phyloP scores from a whole-genome alignment of 257 asterid genomes.

The Petunia axillaris region DNA sequence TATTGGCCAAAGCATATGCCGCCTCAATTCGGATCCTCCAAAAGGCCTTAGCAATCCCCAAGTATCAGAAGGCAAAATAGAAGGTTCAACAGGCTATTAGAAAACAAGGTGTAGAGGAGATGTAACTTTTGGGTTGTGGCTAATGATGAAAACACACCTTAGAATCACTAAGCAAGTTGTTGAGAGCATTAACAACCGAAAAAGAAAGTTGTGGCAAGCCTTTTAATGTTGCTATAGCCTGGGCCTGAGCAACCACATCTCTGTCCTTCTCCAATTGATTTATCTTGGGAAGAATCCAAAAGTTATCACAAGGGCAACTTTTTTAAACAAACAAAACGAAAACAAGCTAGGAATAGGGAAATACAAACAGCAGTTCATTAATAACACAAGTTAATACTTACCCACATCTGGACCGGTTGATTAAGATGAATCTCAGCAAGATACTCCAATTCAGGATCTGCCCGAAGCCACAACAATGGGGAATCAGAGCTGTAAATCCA shows the following conservation, averaged over 20 bases:
- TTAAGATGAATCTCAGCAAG: slow-evolving; percentile 87
- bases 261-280: slow-evolving; percentile 97
- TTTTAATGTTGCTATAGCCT: slow-evolving; percentile 82
- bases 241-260: slow-evolving; percentile 97
- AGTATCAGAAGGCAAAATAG: slow-evolving; percentile 31
- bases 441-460: slow-evolving; percentile 99
- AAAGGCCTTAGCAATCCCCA: slow-evolving; percentile 59
- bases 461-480: slow-evolving; percentile 94
- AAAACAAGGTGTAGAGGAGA: slow-evolving; percentile 14
- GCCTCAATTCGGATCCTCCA: slow-evolving; percentile 97
- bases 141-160: slow-evolving; percentile 66
- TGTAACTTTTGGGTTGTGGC: not conserved
- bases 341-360: not conserved
- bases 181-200: slow-evolving; percentile 79
- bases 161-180: slow-evolving; percentile 79
- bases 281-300: slow-evolving; percentile 52
- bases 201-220: slow-evolving; percentile 83
- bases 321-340: not conserved
- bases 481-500: slow-evolving; percentile 83
- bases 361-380: slow-evolving; percentile 11
- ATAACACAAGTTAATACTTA: slow-evolving; percentile 48
- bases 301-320: slow-evolving; percentile 23
- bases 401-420: slow-evolving; percentile 99
- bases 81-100: slow-evolving; percentile 19
- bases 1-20: slow-evolving; percentile 88